Percentiles rank a stretch among this genome's conserved stretches.
Evolutionary conservation across 352 stramenopile species (phyloP).

Genomic region (Globisporangium barbulae): DNA sequence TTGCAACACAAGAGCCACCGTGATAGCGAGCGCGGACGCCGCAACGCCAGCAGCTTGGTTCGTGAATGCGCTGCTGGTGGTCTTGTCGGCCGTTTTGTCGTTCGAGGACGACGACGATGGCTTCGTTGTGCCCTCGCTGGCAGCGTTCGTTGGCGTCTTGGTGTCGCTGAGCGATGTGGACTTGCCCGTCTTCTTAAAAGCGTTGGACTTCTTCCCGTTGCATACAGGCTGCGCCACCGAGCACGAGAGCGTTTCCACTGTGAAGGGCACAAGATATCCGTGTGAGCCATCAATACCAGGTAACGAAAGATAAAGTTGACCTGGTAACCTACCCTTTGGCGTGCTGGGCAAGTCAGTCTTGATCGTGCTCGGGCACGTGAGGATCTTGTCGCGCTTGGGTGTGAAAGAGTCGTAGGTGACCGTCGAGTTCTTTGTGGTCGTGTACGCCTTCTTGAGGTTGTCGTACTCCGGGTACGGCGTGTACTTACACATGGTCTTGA

Average conservation of each 20-base stretch:
- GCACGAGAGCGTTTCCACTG: slow-evolving; percentile 50
- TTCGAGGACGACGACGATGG: neutral
- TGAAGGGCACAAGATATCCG: neutral
- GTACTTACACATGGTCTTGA: slow-evolving; percentile 49
- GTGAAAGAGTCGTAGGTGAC: slow-evolving; percentile 37
- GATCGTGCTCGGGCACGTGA: slow-evolving; percentile 42
- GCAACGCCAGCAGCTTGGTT: neutral
- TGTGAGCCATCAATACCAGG: neutral
- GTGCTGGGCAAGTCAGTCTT: slow-evolving; percentile 24
- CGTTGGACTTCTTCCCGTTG: slow-evolving; percentile 54
- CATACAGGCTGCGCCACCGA: slow-evolving; percentile 51
- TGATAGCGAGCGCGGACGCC: slow-evolving; percentile 3
- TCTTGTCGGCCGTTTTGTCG: neutral
- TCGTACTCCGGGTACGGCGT: slow-evolving; percentile 69
- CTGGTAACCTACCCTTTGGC: slow-evolving; percentile 27
- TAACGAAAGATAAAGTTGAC: slow-evolving; percentile 2
- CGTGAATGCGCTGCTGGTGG: neutral
- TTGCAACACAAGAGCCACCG: slow-evolving; percentile 9
- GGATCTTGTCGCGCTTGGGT: slow-evolving; percentile 28
- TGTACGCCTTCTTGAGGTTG: slow-evolving; percentile 75
- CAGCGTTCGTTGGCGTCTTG: slow-evolving; percentile 15
- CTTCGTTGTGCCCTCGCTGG: slow-evolving; percentile 1
- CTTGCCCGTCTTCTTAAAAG: slow-evolving; percentile 32
- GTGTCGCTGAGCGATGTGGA: slow-evolving; percentile 10
- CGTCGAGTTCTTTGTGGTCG: slow-evolving; percentile 54